Conservation (phyloP, 1,139 yeast species). For the Candida pseudocylindracea region DNA sequence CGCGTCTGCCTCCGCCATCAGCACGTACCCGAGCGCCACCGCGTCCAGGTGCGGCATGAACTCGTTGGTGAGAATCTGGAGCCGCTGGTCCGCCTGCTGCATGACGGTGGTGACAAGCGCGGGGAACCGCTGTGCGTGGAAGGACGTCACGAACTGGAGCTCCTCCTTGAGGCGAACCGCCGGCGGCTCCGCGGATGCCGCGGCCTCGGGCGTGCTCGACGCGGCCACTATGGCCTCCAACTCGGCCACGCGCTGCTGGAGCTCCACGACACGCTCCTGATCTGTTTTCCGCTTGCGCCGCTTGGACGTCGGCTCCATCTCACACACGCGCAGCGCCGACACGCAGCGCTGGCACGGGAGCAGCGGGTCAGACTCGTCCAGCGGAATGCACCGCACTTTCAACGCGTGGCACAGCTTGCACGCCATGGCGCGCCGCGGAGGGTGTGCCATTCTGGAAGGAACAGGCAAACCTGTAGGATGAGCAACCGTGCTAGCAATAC, state of each 20-base stretch:
- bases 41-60: conserved; percentile 13
- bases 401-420: conserved; percentile 65
- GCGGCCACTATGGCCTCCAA: conserved; percentile 1
- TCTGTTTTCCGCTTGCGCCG: conserved; percentile 12
- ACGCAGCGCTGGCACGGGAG: conserved; percentile 61
- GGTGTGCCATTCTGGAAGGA: conserved; percentile 1
- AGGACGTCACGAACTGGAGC: conserved; percentile 14
- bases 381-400: conserved; percentile 66
- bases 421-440: conserved; percentile 19
- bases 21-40: conserved; percentile 20
- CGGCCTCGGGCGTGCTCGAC: no score
- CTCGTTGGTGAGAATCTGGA: conserved; percentile 8
- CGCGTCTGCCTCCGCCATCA: conserved; percentile 23
- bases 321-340: conserved; percentile 41
- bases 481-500: conserved; percentile 1
- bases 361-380: conserved; percentile 29
- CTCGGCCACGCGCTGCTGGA: conserved; percentile 2
- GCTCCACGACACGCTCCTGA: conserved; percentile 1
- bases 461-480: conserved; percentile 3
- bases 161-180: conserved; percentile 12
- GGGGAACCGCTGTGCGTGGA: conserved; percentile 4
- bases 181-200: conserved; percentile 6
- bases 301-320: conserved; percentile 36
- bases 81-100: conserved; percentile 15
- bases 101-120: conserved; percentile 9